A percentile compares a stretch with the other conserved stretches of the same genome.
phyloP scores from a whole-genome alignment of 805 yeast species.

The Wickerhamiella allomyrinae region DNA sequence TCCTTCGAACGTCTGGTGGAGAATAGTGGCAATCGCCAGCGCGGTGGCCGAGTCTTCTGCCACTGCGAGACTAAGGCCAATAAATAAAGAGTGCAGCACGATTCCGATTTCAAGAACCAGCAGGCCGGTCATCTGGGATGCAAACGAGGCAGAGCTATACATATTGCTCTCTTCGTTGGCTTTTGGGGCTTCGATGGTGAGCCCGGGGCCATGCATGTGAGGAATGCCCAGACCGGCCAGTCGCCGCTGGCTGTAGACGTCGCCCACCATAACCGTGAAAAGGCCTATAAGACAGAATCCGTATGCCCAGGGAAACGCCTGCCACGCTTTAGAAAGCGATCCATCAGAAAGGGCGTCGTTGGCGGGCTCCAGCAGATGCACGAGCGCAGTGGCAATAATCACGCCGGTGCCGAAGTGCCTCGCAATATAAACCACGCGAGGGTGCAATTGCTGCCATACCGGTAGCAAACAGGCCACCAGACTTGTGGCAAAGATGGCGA shows the following conservation, averaged over 20 bases:
- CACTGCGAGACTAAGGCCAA: slow-evolving; percentile 65
- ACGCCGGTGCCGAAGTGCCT: slow-evolving; percentile 57
- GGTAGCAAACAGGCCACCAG: slow-evolving; percentile 5
- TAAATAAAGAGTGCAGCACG: slow-evolving; percentile 67
- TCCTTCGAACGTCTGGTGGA: slow-evolving; percentile 71
- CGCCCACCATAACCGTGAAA: slow-evolving; percentile 4
- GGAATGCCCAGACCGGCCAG: not conserved
- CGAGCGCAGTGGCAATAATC: slow-evolving; percentile 56
- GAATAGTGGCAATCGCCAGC: slow-evolving; percentile 41
- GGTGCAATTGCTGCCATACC: slow-evolving; percentile 1
- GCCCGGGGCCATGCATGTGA: slow-evolving; percentile 2
- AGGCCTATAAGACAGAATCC: slow-evolving; percentile 6
- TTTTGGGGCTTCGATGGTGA: not conserved
- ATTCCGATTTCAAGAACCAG: slow-evolving; percentile 54
- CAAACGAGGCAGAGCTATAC: not conserved
- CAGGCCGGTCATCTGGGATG: slow-evolving; percentile 2
- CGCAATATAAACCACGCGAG: slow-evolving; percentile 1
- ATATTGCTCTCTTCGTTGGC: not conserved
- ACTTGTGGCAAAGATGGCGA: slow-evolving; percentile 2
- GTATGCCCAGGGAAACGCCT: slow-evolving; percentile 7
- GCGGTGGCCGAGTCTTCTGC: slow-evolving; percentile 64
- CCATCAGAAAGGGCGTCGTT: slow-evolving; percentile 5
- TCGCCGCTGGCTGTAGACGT: slow-evolving; percentile 5
- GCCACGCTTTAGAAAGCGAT: not conserved
- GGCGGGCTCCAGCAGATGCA: slow-evolving; percentile 37